Evolutionary conservation across 768 basidiomycete species (phyloP).

Genomic region (Calocybe indica): DNA sequence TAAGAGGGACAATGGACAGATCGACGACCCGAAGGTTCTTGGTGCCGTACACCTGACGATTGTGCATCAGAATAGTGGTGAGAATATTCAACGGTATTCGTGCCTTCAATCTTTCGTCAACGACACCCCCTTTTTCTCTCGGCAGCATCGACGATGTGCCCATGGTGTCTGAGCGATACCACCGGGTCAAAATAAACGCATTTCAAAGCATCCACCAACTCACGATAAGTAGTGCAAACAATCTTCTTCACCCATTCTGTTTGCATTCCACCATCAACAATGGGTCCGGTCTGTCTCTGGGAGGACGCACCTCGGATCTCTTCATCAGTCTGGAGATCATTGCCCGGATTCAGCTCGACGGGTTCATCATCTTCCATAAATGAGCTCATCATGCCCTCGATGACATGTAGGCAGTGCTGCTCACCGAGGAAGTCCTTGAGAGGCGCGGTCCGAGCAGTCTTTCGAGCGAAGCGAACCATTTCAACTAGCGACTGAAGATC

Average conservation of each 20-base stretch:
- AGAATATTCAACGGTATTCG: not conserved
- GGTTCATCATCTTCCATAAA: not conserved
- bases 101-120: conserved; percentile 37
- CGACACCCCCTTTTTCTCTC: conserved; percentile 39
- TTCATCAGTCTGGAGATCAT: conserved; percentile 19
- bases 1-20: conserved; percentile 43
- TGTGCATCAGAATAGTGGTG: not conserved
- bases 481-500: not conserved
- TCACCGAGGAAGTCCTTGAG: not conserved
- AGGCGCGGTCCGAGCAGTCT: not conserved
- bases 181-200: conserved; percentile 10
- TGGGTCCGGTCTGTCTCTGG: not conserved
- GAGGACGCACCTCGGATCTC: conserved; percentile 17
- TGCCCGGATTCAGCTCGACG: conserved; percentile 23
- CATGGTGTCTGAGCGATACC: conserved; percentile 28
- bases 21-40: conserved; percentile 49
- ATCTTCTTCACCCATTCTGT: not conserved
- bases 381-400: too few species aligned
- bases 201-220: not conserved
- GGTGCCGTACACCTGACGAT: conserved; percentile 45
- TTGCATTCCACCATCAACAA: not conserved
- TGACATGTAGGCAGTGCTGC: too few species aligned
- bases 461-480: not conserved
- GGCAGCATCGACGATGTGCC: conserved; percentile 47
- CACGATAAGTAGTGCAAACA: not conserved